Conservation (phyloP, 2,329 filamentous ascomycete genomes). For the Epichloe typhina region DNA sequence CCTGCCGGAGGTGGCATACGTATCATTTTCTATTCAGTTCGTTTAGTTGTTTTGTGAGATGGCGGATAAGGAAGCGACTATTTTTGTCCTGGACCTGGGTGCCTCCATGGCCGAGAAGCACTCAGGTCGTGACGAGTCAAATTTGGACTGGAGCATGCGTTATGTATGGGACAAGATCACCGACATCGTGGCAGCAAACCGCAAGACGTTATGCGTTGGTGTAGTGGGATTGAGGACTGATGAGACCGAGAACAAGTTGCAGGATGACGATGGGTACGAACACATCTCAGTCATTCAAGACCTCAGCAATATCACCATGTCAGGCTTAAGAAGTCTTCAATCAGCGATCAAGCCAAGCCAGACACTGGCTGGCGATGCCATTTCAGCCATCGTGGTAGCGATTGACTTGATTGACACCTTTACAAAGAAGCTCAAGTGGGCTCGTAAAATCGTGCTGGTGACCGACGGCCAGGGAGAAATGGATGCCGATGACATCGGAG, state of each 20-base stretch:
- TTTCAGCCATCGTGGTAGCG: conserved; percentile 78
- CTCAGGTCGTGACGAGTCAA: conserved; percentile 58
- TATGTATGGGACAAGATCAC: conserved; percentile 90
- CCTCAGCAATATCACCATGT: conserved; percentile 46
- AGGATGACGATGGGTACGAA: conserved; percentile 59
- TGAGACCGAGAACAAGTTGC: conserved; percentile 55
- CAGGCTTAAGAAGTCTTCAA: conserved; percentile 53
- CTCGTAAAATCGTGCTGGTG: conserved; percentile 67
- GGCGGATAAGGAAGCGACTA: conserved; percentile 84
- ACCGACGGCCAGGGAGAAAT: conserved; percentile 69
- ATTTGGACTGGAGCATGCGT: conserved; percentile 79
- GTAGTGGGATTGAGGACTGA: conserved; percentile 77
- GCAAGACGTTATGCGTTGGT: conserved; percentile 57
- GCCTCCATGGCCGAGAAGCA: conserved; percentile 65
- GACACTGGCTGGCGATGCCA: conserved; percentile 62
- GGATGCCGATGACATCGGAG: conserved; percentile 55
- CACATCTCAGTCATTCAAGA: conserved; percentile 73
- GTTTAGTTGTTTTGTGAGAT: conserved; percentile 32
- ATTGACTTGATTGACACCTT: conserved; percentile 72
- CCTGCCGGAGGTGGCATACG: too few relatives aligned
- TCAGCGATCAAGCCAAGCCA: conserved; percentile 51
- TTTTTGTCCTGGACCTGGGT: conserved; percentile 85
- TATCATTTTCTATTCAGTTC: not conserved
- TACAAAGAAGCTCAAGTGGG: conserved; percentile 73
- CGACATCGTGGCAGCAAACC: conserved; percentile 53